Evolutionary conservation across 345 rosid species (phyloP).

Genomic region (Syzygium oleosum): DNA sequence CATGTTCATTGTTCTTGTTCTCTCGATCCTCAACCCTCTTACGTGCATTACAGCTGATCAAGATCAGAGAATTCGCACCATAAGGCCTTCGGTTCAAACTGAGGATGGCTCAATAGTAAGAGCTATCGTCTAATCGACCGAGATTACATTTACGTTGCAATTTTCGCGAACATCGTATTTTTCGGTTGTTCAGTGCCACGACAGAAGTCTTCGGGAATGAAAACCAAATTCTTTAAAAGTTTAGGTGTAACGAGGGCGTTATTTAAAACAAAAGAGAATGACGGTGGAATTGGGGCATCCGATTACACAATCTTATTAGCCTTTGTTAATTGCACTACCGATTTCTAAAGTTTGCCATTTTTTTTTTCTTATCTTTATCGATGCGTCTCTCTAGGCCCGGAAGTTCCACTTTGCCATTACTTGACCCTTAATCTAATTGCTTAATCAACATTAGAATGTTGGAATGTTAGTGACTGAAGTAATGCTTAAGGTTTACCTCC

Average conservation of each 20-base stretch:
- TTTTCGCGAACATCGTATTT: no score
- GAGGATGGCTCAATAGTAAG: rapidly evolving
- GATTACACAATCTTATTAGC: not conserved
- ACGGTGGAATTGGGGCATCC: not conserved
- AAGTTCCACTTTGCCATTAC: not conserved
- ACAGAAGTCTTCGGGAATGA: not conserved
- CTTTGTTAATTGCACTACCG: not conserved
- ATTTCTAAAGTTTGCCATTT: not conserved
- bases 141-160: not conserved
- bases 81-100: rapidly evolving
- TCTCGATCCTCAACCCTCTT: not conserved
- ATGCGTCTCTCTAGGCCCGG: not conserved
- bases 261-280: not conserved
- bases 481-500: not conserved
- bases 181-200: no score
- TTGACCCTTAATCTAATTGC: not conserved
- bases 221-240: not conserved
- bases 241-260: not conserved
- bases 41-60: not conserved
- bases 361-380: not conserved
- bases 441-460: not conserved
- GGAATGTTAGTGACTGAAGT: not conserved
- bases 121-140: not conserved
- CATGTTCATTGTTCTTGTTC: not conserved
- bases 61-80: not conserved